A percentile compares a stretch with the other conserved stretches of the same genome.
Conservation (phyloP, 371 early-diverging fungal species). For the Mortierella sp. region DNA sequence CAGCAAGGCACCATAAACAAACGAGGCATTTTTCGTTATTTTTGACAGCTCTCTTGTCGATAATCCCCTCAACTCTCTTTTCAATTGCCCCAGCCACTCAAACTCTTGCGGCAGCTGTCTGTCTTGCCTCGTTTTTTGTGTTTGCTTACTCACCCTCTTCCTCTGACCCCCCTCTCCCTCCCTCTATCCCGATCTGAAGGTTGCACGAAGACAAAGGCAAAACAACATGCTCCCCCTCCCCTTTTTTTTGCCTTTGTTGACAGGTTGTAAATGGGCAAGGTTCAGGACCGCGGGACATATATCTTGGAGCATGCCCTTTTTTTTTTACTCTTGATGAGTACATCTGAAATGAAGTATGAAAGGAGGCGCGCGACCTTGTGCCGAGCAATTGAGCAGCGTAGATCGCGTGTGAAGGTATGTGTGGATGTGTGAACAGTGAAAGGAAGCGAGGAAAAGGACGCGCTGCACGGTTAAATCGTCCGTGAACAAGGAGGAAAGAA, state of each 20-base stretch:
- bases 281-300: slow-evolving; percentile 1
- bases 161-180: background rate
- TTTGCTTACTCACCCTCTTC: slow-evolving; percentile 5
- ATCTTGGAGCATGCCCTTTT: too few species aligned
- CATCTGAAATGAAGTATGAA: background rate
- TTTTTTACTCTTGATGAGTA: background rate
- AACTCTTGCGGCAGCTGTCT: background rate
- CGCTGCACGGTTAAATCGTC: background rate
- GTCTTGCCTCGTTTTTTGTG: too few species aligned
- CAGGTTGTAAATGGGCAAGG: background rate
- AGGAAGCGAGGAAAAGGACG: background rate
- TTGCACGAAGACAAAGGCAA: background rate
- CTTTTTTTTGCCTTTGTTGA: background rate
- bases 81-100: background rate
- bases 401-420: background rate
- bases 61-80: background rate
- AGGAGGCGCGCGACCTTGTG: background rate
- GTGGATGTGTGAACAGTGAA: background rate
- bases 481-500: background rate
- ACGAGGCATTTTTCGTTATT: background rate
- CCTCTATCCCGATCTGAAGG: background rate
- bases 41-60: background rate
- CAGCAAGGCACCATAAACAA: background rate
- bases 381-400: background rate
- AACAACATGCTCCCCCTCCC: background rate